Base-by-base conservation (phyloP, 306 rosid genomes). In the Quillaja saponaria region DNA sequence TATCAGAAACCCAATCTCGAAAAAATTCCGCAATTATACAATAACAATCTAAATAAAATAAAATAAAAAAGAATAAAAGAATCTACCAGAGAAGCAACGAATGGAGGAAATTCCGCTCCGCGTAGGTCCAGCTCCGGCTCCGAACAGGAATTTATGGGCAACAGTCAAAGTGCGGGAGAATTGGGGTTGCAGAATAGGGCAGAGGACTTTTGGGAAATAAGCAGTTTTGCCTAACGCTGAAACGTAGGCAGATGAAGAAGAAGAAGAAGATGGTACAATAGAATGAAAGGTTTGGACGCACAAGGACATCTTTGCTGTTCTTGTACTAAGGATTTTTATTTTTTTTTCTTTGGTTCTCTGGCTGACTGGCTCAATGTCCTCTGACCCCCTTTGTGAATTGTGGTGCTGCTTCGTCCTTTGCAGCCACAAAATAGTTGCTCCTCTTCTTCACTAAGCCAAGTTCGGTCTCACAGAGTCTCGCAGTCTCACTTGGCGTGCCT, bases 71-170 rank as follows among this genome's bases (percentile, higher is more conserved):
- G 17, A 14, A 1, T 21, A 53, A 34, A 57, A 1, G 15, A 13
- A 13, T 39, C 60, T 76, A 92, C 98, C 95, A 1, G 98, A 80
- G 63, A 75, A 74, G 76, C 98, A 92, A 14, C 85, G 90, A 75
- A 73, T 34, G 51, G 83, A 37, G 40, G 68, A 37, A 39, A 50
- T 48, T 49, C 66, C 68, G 13, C 34, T 28, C 49, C 78, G 46
- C 18, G 64, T 67, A 20, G 74, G 73, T 19, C 58, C 64, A 49
- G 70, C 49, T 28, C 76, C 64, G 52, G 70, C 49, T 28, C 76
- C 66, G 76, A 72, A 75, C 34, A 38, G 47, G 34, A 63, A 17
- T 11, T 41, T 16, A 35, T 49, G 41, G 17, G 75, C 34, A 19
- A 49, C 13, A 52, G 73, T 21, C 42, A 52, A 55, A 68, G 49